Conservation (phyloP, 148 eudicot species). For the Amaranthus palmeri region DNA sequence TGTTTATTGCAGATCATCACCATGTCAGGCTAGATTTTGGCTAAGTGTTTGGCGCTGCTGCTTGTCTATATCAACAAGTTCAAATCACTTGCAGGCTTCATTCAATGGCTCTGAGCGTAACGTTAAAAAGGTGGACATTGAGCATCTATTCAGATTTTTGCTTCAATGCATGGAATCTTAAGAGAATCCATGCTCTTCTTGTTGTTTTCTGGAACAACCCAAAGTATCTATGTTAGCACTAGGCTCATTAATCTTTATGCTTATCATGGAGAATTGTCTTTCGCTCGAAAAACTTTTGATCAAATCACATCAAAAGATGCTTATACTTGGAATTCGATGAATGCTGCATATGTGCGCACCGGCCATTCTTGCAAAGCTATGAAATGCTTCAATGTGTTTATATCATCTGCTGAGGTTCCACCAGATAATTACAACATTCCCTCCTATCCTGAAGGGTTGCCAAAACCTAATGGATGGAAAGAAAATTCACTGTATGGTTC, state of each 20-base stretch:
- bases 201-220: constrained; percentile 54
- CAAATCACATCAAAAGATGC: constrained; percentile 44
- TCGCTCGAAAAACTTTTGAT: constrained; percentile 42
- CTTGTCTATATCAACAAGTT: constrained; percentile 26
- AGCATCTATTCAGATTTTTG: constrained; percentile 44
- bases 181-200: constrained; percentile 50
- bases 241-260: constrained; percentile 66
- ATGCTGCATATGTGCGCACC: constrained; percentile 57
- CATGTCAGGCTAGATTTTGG: constrained; percentile 25
- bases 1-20: constrained; percentile 30
- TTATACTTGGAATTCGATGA: constrained; percentile 73
- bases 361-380: constrained; percentile 40
- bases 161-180: constrained; percentile 28
- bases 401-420: constrained; percentile 34
- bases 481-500: constrained; percentile 47
- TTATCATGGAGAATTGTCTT: constrained; percentile 45
- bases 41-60: constrained; percentile 18
- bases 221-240: constrained; percentile 42
- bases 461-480: constrained; percentile 41
- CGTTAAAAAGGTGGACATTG: constrained; percentile 39
- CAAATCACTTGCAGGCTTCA: constrained; percentile 23
- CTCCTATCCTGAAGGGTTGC: constrained; percentile 67
- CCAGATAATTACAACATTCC: constrained; percentile 77
- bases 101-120: constrained; percentile 25
- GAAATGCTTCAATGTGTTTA: constrained; percentile 45